Evolutionary conservation across 306 rosid species (phyloP).

Genomic region (Quercus cerris): DNA sequence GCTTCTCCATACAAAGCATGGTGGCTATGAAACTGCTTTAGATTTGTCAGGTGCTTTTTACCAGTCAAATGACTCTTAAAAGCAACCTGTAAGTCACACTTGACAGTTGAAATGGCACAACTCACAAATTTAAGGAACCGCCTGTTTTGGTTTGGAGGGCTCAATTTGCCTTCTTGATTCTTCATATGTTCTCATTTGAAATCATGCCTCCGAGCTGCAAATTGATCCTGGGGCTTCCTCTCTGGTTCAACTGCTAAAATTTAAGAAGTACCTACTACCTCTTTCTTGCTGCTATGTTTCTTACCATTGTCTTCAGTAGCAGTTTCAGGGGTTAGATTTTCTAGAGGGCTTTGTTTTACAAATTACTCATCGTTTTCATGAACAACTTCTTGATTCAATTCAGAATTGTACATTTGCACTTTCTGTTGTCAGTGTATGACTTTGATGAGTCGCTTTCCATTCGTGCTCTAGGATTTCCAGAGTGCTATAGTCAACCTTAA

Average conservation of each 20-base stretch:
- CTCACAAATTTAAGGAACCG: slow-evolving; percentile 48
- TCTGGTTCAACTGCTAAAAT: slow-evolving; percentile 35
- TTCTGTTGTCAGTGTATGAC: slow-evolving; percentile 41
- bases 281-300: slow-evolving; percentile 41
- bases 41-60: slow-evolving; percentile 55
- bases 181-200: slow-evolving; percentile 44
- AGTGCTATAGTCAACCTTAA: slow-evolving; percentile 80
- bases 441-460: slow-evolving; percentile 31
- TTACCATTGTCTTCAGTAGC: slow-evolving; percentile 32
- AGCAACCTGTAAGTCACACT: slow-evolving; percentile 64
- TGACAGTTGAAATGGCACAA: slow-evolving; percentile 56
- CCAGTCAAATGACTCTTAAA: slow-evolving; percentile 68
- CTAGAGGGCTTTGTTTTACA: slow-evolving; percentile 7
- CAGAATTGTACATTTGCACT: slow-evolving; percentile 44
- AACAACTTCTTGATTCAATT: slow-evolving; percentile 39
- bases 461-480: slow-evolving; percentile 69
- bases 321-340: slow-evolving; percentile 32
- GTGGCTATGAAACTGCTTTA: slow-evolving; percentile 53
- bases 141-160: slow-evolving; percentile 46
- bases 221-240: slow-evolving; percentile 28
- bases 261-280: slow-evolving; percentile 32
- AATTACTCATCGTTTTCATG: slow-evolving; percentile 34
- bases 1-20: slow-evolving; percentile 38
- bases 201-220: slow-evolving; percentile 50
- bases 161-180: slow-evolving; percentile 49